Conservation (phyloP, 2,329 filamentous ascomycete species). For the Cercospora sp. region DNA sequence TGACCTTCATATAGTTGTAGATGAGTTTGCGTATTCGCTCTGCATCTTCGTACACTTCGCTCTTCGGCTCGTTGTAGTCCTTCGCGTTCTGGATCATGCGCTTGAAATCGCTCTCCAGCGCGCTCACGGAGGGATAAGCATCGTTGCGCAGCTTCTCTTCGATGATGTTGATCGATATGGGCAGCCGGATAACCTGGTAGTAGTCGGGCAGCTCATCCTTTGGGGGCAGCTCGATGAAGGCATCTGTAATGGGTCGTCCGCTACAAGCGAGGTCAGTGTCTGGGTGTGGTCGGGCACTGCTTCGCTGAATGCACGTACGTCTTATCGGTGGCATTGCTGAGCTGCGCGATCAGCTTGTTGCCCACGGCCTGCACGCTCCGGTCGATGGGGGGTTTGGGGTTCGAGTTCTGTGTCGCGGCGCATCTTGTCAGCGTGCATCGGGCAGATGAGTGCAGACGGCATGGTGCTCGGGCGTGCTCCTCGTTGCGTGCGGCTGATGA, state of each 20-base stretch:
- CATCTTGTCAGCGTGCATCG: slow-evolving; percentile 24
- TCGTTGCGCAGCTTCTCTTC: slow-evolving; percentile 69
- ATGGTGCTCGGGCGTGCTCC: slow-evolving; percentile 16
- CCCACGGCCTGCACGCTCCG: slow-evolving; percentile 59
- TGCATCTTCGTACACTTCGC: slow-evolving; percentile 75
- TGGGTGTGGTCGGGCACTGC: slow-evolving; percentile 1
- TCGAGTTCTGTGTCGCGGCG: slow-evolving; percentile 33
- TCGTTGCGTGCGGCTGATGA: slow-evolving; percentile 30
- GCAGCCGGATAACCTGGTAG: slow-evolving; percentile 73
- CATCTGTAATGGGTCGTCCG: slow-evolving; percentile 70
- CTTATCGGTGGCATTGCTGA: slow-evolving; percentile 77
- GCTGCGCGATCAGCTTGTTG: slow-evolving; percentile 69
- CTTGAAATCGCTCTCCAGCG: slow-evolving; percentile 82
- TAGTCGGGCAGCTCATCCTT: slow-evolving; percentile 63
- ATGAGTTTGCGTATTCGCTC: slow-evolving; percentile 83
- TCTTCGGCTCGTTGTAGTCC: slow-evolving; percentile 73
- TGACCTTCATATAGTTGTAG: slow-evolving; percentile 82
- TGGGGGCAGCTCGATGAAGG: slow-evolving; percentile 69
- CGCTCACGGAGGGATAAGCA: slow-evolving; percentile 69
- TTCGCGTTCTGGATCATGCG: slow-evolving; percentile 87
- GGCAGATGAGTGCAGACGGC: slow-evolving; percentile 1
- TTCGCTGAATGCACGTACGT: slow-evolving; percentile 56
- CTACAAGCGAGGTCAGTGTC: slow-evolving; percentile 40
- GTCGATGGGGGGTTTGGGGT: slow-evolving; percentile 24
- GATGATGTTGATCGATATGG: slow-evolving; percentile 74